A percentile compares a stretch with the other conserved stretches of the same genome.
Evolutionary conservation across 1,284 basidiomycete species (phyloP).

Genomic region (Austropuccinia psidii): DNA sequence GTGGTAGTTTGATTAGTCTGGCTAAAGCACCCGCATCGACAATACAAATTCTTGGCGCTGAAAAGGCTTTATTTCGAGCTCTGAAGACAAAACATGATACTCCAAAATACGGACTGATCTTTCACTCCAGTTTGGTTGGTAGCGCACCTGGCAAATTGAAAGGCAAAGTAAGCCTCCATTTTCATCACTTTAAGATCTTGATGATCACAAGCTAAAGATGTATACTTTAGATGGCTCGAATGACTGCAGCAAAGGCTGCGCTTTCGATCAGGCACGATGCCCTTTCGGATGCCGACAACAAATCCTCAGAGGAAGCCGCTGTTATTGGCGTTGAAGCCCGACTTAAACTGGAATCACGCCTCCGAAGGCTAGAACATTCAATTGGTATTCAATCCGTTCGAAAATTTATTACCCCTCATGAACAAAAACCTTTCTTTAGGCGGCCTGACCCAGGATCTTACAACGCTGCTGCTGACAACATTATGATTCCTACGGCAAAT

Average conservation of each 20-base stretch:
- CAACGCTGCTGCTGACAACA: slow-evolving; percentile 69
- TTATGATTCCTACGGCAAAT: slow-evolving; percentile 69
- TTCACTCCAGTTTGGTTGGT: slow-evolving; percentile 85
- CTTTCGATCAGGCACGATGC: slow-evolving; percentile 95
- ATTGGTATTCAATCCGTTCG: slow-evolving; percentile 60
- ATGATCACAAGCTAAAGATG: neutral
- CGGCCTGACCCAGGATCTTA: slow-evolving; percentile 67
- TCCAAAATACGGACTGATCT: slow-evolving; percentile 95
- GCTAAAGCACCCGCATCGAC: slow-evolving; percentile 97
- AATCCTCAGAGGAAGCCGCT: slow-evolving; percentile 64
- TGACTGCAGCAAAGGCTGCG: slow-evolving; percentile 96
- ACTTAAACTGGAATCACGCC: slow-evolving; percentile 84
- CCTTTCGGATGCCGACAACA: slow-evolving; percentile 81
- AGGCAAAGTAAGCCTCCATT: slow-evolving; percentile 63
- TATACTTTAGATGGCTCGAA: slow-evolving; percentile 76
- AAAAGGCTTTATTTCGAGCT: slow-evolving; percentile 96
- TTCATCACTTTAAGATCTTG: neutral
- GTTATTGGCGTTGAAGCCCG: slow-evolving; percentile 88
- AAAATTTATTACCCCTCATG: slow-evolving; percentile 55
- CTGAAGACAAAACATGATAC: slow-evolving; percentile 99
- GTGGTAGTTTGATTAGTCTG: slow-evolving; percentile 83
- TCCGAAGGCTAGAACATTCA: slow-evolving; percentile 79
- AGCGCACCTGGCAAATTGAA: slow-evolving; percentile 97
- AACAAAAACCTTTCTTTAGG: slow-evolving; percentile 65
- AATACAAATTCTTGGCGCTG: slow-evolving; percentile 94